Conservation (phyloP, 2,329 filamentous ascomycete species). For the Diaporthe ampelina region DNA sequence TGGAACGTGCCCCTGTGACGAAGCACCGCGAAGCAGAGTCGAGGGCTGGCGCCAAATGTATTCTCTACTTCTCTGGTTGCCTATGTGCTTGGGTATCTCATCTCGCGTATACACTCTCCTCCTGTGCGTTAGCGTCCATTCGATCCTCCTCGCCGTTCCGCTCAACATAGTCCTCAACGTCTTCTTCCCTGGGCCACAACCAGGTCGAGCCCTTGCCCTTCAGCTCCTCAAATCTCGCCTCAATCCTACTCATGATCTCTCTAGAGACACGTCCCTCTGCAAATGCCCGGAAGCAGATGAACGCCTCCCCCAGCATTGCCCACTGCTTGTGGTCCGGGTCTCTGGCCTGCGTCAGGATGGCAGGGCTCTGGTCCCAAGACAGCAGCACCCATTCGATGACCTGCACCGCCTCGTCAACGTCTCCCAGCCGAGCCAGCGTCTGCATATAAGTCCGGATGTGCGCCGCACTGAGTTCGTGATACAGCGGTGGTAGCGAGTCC, state of each 20-base stretch:
- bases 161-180: slow-evolving; percentile 52
- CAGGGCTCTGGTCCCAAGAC: slow-evolving; percentile 55
- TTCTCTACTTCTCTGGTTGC: neutral
- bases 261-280: slow-evolving; percentile 58
- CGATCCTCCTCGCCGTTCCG: neutral
- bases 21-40: neutral
- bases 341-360: slow-evolving; percentile 54
- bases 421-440: slow-evolving; percentile 71
- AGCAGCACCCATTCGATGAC: slow-evolving; percentile 71
- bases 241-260: slow-evolving; percentile 50
- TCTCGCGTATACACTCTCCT: neutral
- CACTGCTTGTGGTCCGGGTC: slow-evolving; percentile 53
- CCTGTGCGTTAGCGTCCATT: neutral
- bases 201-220: slow-evolving; percentile 46
- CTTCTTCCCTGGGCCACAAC: slow-evolving; percentile 56
- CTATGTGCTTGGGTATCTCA: neutral
- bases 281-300: slow-evolving; percentile 60
- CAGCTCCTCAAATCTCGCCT: slow-evolving; percentile 47
- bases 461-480: slow-evolving; percentile 60
- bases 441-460: slow-evolving; percentile 73
- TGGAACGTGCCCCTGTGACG: neutral
- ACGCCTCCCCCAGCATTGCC: slow-evolving; percentile 47
- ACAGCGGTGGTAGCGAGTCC: slow-evolving; percentile 46
- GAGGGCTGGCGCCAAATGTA: no score
- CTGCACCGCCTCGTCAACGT: slow-evolving; percentile 69